Base-by-base conservation (phyloP, 495 filamentous ascomycete species). In the Lepraria neglecta region DNA sequence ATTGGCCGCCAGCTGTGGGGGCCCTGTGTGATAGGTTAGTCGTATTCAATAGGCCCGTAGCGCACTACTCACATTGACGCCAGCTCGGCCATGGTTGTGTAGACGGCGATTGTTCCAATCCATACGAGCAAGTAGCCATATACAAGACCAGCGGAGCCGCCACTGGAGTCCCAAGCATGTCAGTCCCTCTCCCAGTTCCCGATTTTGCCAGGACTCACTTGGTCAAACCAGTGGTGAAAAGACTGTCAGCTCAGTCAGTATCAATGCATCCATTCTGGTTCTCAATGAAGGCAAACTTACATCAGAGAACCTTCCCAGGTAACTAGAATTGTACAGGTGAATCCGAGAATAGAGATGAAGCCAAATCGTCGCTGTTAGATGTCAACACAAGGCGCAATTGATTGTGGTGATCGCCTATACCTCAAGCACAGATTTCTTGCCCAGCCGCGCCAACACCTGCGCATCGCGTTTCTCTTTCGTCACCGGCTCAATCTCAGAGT, bases 371-470 rank as follows among this genome's bases (percentile, higher is more conserved):
- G 71, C 69, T 70, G 27, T n/a, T 10, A 14, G 6, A 31, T 17
- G n/a, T 52, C 48, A 52, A 31, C 17, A 52, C 28, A 52, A 6
- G 7, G 48, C 5, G 27, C 15, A 9, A 12, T 4, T 30, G 28
- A 28, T 7, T 0, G 10, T 27, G 33, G 6, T 42, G 31, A 40
- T 24, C 15, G 52, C 21, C 7, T 33, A 45, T 64, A 72, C 75
- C 71, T 75, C 77, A 45, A 82, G 67, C 17, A 81, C 76, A 0
- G 75, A 72, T 48, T 78, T 79, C 64, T 82, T 81, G 1, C 80
- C 80, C 54, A 83, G 69, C 4, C 74, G 74, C 14, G 73, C 74
- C 40, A 82, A 64, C 4, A 74, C 64, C 15, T 71, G 66, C 52
- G 76, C 74, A 62, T 82, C 78, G 48, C 68, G 71, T 54, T 73